A percentile compares a stretch with the other conserved stretches of the same genome.
Evolutionary conservation across 192 early-diverging fungal genomes (phyloP).

Genomic region (Coemansia sp.): DNA sequence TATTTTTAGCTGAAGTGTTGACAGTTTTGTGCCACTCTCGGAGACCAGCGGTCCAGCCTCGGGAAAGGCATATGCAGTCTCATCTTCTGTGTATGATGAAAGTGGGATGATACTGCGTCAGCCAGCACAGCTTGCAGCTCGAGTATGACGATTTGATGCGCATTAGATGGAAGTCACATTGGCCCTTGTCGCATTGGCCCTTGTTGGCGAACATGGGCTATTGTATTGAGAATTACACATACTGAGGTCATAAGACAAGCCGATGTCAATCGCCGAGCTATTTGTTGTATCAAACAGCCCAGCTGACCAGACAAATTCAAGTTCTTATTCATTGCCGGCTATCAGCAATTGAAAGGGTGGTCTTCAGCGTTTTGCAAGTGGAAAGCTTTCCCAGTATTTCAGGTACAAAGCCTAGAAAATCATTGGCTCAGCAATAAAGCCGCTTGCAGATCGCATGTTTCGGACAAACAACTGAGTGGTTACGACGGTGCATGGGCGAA

Average conservation of each 20-base stretch:
- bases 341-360: not conserved
- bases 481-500: not conserved
- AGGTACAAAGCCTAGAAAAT: not conserved
- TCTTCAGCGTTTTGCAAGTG: not conserved
- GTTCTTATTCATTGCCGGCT: not conserved
- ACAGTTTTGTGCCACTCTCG: not conserved
- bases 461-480: not conserved
- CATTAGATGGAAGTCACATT: too few relatives aligned
- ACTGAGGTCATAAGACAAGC: not conserved
- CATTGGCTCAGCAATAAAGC: not conserved
- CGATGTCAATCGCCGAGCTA: not conserved
- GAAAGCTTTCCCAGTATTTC: not conserved
- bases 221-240: not conserved
- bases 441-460: conserved; percentile 1
- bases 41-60: not conserved
- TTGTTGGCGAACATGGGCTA: not conserved
- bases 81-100: too few relatives aligned
- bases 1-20: not conserved
- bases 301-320: not conserved
- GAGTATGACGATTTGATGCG: too few relatives aligned
- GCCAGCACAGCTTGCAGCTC: too few relatives aligned
- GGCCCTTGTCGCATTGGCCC: too few relatives aligned
- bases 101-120: too few relatives aligned
- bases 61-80: too few relatives aligned
- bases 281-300: not conserved